These are phyloP conservation scores for Hypomontagnella submonticulosa DNA, from an alignment of 495 filamentous ascomycete species.

Conservation along the genomic window DNA sequence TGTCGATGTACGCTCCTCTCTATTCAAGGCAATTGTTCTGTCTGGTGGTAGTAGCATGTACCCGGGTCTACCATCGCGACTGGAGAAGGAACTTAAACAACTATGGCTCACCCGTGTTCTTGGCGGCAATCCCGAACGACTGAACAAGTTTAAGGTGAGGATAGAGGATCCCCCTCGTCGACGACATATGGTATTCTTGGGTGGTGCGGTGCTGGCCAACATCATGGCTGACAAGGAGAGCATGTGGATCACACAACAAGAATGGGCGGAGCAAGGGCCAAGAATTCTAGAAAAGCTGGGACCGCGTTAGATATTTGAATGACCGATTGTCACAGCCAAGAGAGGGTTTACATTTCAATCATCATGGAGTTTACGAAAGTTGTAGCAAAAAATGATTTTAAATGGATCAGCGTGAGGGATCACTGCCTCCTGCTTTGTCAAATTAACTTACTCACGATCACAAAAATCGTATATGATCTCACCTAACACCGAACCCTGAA, in stretches of 20 bases:
- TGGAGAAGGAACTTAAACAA: slow-evolving; percentile 99
- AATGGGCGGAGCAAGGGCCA: slow-evolving; percentile 96
- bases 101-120: slow-evolving; percentile 95
- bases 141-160: slow-evolving; percentile 98
- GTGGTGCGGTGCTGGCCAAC: slow-evolving; percentile 95
- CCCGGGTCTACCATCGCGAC: slow-evolving; percentile 88
- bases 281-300: slow-evolving; percentile 90
- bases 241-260: slow-evolving; percentile 98
- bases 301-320: slow-evolving; percentile 66
- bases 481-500: neutral
- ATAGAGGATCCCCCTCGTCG: slow-evolving; percentile 97
- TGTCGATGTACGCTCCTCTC: slow-evolving; percentile 89
- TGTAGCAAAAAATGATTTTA: slow-evolving; percentile 37
- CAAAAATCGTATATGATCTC: neutral
- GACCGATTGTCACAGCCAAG: slow-evolving; percentile 1
- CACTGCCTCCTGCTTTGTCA: slow-evolving; percentile 6
- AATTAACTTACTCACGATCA: neutral
- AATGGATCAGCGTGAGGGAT: slow-evolving; percentile 17
- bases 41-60: slow-evolving; percentile 99
- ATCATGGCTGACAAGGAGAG: slow-evolving; percentile 98
- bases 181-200: slow-evolving; percentile 98
- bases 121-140: slow-evolving; percentile 86
- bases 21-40: slow-evolving; percentile 97
- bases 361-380: slow-evolving; percentile 40
- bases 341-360: slow-evolving; percentile 20